A percentile compares a stretch with the other conserved stretches of the same genome.
These are phyloP conservation scores for Graphium sp. DNA, from an alignment of 2,329 filamentous ascomycete genomes.

Conservation along the genomic window DNA sequence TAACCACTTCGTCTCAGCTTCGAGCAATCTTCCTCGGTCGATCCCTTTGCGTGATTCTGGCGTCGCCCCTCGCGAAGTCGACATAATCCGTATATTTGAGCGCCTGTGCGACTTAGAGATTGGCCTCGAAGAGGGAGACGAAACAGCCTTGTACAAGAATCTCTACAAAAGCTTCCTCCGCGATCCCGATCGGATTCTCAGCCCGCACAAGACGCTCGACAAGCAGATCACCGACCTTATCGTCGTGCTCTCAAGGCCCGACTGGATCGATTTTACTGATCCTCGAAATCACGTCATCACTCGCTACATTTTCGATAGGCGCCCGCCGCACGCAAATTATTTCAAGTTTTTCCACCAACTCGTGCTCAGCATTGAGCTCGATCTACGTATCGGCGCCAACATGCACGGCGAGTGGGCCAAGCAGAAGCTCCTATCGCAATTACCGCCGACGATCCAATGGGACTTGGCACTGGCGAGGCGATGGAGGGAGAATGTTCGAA, in stretches of 20 bases:
- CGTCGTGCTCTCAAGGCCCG: slow-evolving; percentile 46
- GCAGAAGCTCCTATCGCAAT: slow-evolving; percentile 43
- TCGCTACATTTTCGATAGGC: slow-evolving; percentile 50
- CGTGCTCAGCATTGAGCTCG: slow-evolving; percentile 56
- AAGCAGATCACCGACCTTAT: slow-evolving; percentile 59
- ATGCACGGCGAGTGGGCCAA: slow-evolving; percentile 46
- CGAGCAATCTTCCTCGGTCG: slow-evolving; percentile 34
- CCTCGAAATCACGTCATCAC: slow-evolving; percentile 58
- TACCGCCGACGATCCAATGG: slow-evolving; percentile 58
- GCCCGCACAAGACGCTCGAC: slow-evolving; percentile 33
- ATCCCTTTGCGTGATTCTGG: slow-evolving; percentile 42
- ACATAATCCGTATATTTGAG: slow-evolving; percentile 37
- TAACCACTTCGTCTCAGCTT: slow-evolving; percentile 49
- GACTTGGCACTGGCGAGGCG: slow-evolving; percentile 55
- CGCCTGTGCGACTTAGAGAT: slow-evolving; percentile 40
- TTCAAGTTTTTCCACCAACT: slow-evolving; percentile 60
- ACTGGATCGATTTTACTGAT: slow-evolving; percentile 59
- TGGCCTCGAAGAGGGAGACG: slow-evolving; percentile 37
- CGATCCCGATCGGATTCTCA: slow-evolving; percentile 44
- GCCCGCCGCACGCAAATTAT: slow-evolving; percentile 37
- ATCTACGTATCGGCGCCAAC: slow-evolving; percentile 48
- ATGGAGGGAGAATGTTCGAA: slow-evolving; percentile 54
- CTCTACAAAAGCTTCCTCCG: slow-evolving; percentile 53
- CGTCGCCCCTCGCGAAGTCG: slow-evolving; percentile 41
- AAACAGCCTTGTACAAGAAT: slow-evolving; percentile 41